Conservation (phyloP, 1,139 yeast species). For the Candida albicans region DNA sequence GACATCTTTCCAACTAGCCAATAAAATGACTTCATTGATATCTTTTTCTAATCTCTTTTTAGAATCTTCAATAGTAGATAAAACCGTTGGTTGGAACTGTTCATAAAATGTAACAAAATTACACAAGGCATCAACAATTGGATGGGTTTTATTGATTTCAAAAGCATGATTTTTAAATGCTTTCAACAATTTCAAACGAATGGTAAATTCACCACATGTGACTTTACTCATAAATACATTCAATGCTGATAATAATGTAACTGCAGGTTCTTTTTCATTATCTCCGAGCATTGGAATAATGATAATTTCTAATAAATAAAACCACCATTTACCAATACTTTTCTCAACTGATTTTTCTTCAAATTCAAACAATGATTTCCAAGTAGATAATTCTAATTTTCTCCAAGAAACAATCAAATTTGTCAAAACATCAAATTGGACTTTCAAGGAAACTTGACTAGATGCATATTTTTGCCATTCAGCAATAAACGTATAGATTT, state of each 20-base stretch:
- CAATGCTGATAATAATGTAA: slow-evolving; percentile 63
- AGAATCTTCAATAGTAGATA: slow-evolving; percentile 42
- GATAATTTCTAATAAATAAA: slow-evolving; percentile 77
- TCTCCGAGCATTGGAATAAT: slow-evolving; percentile 43
- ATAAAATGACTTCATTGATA: slow-evolving; percentile 74
- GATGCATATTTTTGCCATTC: slow-evolving; percentile 97
- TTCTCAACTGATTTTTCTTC: slow-evolving; percentile 60
- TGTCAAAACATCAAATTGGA: slow-evolving; percentile 59
- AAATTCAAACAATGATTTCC: slow-evolving; percentile 72
- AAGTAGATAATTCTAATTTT: slow-evolving; percentile 77
- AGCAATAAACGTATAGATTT: slow-evolving; percentile 71
- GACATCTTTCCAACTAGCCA: slow-evolving; percentile 97
- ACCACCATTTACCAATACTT: slow-evolving; percentile 84
- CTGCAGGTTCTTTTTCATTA: slow-evolving; percentile 15
- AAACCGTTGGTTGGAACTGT: slow-evolving; percentile 57
- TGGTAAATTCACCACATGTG: slow-evolving; percentile 67
- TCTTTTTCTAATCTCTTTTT: slow-evolving; percentile 70
- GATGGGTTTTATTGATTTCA: slow-evolving; percentile 22
- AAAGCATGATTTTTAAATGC: slow-evolving; percentile 60
- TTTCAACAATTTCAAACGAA: slow-evolving; percentile 56
- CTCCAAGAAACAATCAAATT: slow-evolving; percentile 86
- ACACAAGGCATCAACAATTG: slow-evolving; percentile 44
- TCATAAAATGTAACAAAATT: slow-evolving; percentile 66
- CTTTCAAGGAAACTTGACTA: slow-evolving; percentile 63
- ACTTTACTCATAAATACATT: slow-evolving; percentile 76